A percentile compares a stretch with the other conserved stretches of the same genome.
Evolutionary conservation across 2,329 filamentous ascomycete genomes (phyloP).

Genomic region (Annulohypoxylon truncatum): DNA sequence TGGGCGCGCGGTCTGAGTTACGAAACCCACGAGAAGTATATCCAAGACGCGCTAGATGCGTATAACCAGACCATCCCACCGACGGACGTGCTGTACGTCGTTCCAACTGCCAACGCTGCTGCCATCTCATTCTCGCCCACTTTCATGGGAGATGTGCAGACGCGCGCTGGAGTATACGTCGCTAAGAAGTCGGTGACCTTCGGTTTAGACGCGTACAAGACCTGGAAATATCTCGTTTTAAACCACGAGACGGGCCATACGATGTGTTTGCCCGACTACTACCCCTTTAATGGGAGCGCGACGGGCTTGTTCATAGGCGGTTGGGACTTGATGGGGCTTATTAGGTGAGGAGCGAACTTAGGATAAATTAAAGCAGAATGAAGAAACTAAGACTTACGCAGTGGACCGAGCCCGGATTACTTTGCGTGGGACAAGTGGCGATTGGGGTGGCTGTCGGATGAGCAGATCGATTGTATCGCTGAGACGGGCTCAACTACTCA

Average conservation of each 20-base stretch:
- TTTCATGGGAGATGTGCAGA: slow-evolving; percentile 42
- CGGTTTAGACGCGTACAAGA: slow-evolving; percentile 48
- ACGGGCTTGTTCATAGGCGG: slow-evolving; percentile 51
- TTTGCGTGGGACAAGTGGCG: slow-evolving; percentile 56
- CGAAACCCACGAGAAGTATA: slow-evolving; percentile 45
- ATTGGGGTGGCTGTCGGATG: slow-evolving; percentile 53
- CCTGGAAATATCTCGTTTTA: slow-evolving; percentile 51
- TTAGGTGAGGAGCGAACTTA: slow-evolving; percentile 31
- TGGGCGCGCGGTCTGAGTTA: slow-evolving; percentile 46
- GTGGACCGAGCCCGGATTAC: slow-evolving; percentile 51
- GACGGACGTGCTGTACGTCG: slow-evolving; percentile 48
- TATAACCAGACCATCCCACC: slow-evolving; percentile 39
- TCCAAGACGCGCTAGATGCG: slow-evolving; percentile 49
- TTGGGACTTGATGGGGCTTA: slow-evolving; percentile 54
- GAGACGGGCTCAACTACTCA: slow-evolving; percentile 46
- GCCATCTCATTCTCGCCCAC: slow-evolving; percentile 47
- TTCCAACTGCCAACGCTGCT: slow-evolving; percentile 45
- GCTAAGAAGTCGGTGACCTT: slow-evolving; percentile 51
- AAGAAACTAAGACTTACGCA: slow-evolving; percentile 3
- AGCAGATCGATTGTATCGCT: slow-evolving; percentile 50
- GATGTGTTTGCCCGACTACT: slow-evolving; percentile 54
- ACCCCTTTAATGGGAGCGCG: slow-evolving; percentile 47
- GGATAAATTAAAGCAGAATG: neutral
- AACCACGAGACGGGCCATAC: slow-evolving; percentile 56
- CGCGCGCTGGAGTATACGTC: slow-evolving; percentile 42